phyloP scores from a whole-genome alignment of 2,329 filamentous ascomycete genomes.

The Pseudogymnoascus sp. region DNA sequence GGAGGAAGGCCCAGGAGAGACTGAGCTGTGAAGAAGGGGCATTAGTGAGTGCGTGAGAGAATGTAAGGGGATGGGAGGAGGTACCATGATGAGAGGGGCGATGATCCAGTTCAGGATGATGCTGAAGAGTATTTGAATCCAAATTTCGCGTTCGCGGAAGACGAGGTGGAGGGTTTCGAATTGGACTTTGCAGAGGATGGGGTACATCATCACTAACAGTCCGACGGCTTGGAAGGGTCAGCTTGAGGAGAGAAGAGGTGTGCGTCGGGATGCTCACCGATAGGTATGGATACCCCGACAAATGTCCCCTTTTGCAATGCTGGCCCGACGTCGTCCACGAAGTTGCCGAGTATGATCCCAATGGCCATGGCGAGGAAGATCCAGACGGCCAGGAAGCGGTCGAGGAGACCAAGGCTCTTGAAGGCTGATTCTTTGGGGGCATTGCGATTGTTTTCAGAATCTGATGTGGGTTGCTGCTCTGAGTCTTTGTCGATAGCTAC shows the following conservation, averaged over 20 bases:
- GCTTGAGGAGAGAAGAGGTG: not conserved
- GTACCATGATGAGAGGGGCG: constrained; percentile 68
- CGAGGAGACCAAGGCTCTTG: constrained; percentile 37
- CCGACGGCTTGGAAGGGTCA: constrained; percentile 53
- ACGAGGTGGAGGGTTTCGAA: constrained; percentile 68
- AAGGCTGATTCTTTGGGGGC: not conserved
- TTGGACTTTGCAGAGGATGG: constrained; percentile 78
- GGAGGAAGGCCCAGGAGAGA: constrained; percentile 62
- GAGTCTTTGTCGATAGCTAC: not conserved
- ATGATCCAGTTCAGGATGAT: constrained; percentile 76
- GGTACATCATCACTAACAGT: constrained; percentile 88
- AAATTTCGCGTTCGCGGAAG: constrained; percentile 54
- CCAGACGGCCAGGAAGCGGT: constrained; percentile 48
- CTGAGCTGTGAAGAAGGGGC: constrained; percentile 34
- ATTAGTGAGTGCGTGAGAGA: not conserved
- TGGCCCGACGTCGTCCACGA: constrained; percentile 47
- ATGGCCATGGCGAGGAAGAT: constrained; percentile 61
- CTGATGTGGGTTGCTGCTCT: not conserved
- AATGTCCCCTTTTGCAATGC: constrained; percentile 54
- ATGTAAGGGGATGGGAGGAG: not conserved
- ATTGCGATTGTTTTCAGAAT: not conserved
- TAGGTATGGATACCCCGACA: constrained; percentile 56
- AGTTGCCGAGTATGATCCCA: constrained; percentile 58
- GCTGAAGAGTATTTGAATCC: constrained; percentile 74
- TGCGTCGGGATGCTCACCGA: constrained; percentile 37